A percentile compares a stretch with the other conserved stretches of the same genome.
phyloP scores from a whole-genome alignment of 2,329 filamentous ascomycete genomes.

The Diaporthe velutina region DNA sequence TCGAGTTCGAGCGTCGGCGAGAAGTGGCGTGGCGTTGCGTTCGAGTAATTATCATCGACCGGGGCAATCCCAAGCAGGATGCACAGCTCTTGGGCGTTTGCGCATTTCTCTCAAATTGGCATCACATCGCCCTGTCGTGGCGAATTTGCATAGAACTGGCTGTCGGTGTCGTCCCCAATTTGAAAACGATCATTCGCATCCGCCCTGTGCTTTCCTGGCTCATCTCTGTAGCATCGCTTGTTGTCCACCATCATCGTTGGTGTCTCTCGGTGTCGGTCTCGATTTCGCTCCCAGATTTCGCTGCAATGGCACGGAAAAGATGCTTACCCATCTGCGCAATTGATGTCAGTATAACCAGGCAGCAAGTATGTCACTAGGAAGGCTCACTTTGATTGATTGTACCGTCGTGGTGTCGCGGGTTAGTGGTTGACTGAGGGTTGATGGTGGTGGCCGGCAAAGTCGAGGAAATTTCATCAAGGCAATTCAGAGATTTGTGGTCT shows the following conservation, averaged over 20 bases:
- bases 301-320: slow-evolving; percentile 39
- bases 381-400: slow-evolving; percentile 46
- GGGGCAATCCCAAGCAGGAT: not conserved
- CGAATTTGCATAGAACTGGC: not conserved
- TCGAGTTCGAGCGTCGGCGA: not conserved
- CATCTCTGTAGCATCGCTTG: not conserved
- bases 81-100: not conserved
- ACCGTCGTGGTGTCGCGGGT: slow-evolving; percentile 45
- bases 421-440: slow-evolving; percentile 41
- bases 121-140: not conserved
- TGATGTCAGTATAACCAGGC: slow-evolving; percentile 52
- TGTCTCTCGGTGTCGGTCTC: slow-evolving; percentile 29
- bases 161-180: not conserved
- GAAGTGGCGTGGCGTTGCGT: not conserved
- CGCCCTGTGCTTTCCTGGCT: not conserved
- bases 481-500: slow-evolving; percentile 40
- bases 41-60: not conserved
- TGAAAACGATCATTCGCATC: not conserved
- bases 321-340: slow-evolving; percentile 72
- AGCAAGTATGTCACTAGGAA: not conserved
- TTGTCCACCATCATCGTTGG: not conserved
- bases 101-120: not conserved
- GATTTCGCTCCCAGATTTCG: slow-evolving; percentile 31
- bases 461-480: slow-evolving; percentile 38
- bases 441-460: slow-evolving; percentile 20